phyloP scores from a whole-genome alignment of 345 rosid species.

The Brassica cretica region DNA sequence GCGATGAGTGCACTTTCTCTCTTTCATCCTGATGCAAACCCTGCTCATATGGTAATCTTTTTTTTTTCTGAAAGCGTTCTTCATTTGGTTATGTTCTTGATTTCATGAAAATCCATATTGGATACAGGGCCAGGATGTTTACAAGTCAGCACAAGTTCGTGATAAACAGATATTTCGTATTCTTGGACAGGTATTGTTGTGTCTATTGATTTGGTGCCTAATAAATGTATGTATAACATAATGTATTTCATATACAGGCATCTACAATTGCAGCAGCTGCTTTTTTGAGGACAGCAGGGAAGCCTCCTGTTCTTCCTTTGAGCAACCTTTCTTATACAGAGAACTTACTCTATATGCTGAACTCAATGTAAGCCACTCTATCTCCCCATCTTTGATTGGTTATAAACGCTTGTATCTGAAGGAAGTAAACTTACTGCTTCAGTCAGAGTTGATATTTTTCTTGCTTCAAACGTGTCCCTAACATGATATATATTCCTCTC shows the following conservation, averaged over 20 bases:
- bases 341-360: slow-evolving; percentile 83
- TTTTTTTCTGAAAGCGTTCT: not conserved
- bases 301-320: slow-evolving; percentile 87
- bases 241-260: slow-evolving; percentile 38
- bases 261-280: slow-evolving; percentile 91
- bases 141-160: slow-evolving; percentile 74
- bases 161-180: slow-evolving; percentile 88
- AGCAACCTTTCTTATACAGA: slow-evolving; percentile 76
- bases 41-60: slow-evolving; percentile 70
- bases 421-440: not conserved
- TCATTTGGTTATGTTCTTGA: not conserved
- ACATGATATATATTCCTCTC: not conserved
- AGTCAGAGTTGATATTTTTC: not conserved
- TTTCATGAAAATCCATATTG: not conserved
- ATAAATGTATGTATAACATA: not conserved
- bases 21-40: slow-evolving; percentile 94
- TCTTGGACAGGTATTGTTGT: slow-evolving; percentile 71
- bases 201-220: not conserved
- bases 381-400: not conserved
- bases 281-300: slow-evolving; percentile 73
- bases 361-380: slow-evolving; percentile 62
- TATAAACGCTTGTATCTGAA: not conserved
- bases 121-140: slow-evolving; percentile 44
- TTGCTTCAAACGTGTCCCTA: not conserved
- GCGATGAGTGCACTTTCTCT: slow-evolving; percentile 88